Conservation (phyloP, 768 basidiomycete species). For the Lactifluus pinguis region DNA sequence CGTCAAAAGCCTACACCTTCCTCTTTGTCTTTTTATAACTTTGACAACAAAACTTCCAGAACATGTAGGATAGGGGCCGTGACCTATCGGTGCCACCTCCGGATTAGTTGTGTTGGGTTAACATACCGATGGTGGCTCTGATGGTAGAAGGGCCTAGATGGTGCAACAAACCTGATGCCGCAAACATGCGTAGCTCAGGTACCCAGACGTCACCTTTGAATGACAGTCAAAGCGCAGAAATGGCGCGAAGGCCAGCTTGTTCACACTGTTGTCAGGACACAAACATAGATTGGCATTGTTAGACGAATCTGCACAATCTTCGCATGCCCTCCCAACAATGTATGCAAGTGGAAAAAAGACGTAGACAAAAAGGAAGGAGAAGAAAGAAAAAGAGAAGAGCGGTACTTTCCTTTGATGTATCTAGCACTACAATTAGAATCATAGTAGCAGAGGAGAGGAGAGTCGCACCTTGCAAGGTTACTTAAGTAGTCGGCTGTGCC, state of each 20-base stretch:
- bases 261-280: constrained; percentile 18
- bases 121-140: neutral
- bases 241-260: neutral
- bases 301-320: constrained; percentile 10
- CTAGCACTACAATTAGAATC: neutral
- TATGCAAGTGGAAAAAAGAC: constrained; percentile 4
- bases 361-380: neutral
- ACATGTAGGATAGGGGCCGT: neutral
- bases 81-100: neutral
- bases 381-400: neutral
- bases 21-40: neutral
- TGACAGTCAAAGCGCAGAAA: neutral
- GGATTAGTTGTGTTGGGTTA: neutral
- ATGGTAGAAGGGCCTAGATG: neutral
- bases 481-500: neutral
- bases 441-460: neutral
- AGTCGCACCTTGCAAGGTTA: neutral
- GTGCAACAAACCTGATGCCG: neutral
- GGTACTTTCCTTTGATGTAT: neutral
- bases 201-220: neutral
- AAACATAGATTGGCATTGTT: constrained; percentile 12
- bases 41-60: neutral
- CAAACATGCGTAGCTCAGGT: neutral
- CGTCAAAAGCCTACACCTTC: neutral
- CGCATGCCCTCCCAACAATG: constrained; percentile 18